Conservation (phyloP, 208 protist species). For the Leishmania tropica region DNA sequence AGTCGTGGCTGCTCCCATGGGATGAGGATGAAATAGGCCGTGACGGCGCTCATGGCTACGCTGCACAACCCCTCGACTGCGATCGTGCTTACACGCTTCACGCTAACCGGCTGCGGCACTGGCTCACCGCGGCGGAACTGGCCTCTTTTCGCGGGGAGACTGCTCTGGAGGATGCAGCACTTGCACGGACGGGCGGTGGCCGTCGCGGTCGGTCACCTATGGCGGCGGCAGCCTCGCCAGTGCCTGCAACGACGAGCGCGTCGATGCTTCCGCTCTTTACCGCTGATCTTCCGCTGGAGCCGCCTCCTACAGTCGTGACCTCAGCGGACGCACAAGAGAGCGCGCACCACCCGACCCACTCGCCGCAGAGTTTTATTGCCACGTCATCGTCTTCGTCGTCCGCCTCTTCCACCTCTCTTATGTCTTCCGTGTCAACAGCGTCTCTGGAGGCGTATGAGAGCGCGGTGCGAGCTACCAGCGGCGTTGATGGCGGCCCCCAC, state of each 20-base stretch:
- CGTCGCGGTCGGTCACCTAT: background rate
- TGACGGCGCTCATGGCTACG: background rate
- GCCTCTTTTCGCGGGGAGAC: constrained; percentile 12
- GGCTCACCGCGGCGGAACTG: constrained; percentile 10
- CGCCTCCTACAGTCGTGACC: background rate
- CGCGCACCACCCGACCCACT: background rate
- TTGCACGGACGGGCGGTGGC: background rate
- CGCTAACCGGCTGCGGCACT: constrained; percentile 3
- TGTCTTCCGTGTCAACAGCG: constrained; percentile 12
- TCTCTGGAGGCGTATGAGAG: constrained; percentile 21
- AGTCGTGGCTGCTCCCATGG: background rate
- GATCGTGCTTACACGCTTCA: constrained; percentile 24
- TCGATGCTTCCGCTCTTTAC: background rate
- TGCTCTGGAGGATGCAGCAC: background rate
- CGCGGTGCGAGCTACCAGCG: background rate
- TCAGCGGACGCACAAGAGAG: background rate
- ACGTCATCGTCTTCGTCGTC: background rate
- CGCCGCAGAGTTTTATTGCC: background rate
- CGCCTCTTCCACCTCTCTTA: constrained; percentile 14
- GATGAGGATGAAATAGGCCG: background rate
- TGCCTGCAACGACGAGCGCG: background rate
- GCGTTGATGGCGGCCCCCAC: background rate
- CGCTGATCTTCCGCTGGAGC: background rate
- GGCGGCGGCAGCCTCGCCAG: background rate
- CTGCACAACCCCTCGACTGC: constrained; percentile 24